A percentile compares a stretch with the other conserved stretches of the same genome.
These are phyloP conservation scores for Dendrobium chrysotoxum DNA, from an alignment of 106 monocot genomes.

Conservation along the genomic window DNA sequence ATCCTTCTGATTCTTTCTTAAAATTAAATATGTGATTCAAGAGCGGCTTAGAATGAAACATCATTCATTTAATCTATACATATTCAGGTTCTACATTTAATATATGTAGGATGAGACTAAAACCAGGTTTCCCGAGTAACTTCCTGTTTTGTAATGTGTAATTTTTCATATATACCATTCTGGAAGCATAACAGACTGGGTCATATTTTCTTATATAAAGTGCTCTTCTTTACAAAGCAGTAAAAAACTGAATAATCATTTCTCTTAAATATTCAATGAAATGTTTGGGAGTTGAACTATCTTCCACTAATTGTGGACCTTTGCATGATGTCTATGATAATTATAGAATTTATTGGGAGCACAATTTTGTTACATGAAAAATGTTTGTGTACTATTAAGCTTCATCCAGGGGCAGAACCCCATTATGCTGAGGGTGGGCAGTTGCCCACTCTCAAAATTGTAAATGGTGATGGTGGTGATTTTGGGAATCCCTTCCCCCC, in stretches of 20 bases:
- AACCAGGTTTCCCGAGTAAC: not conserved
- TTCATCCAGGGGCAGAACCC: too few relatives aligned
- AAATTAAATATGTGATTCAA: not conserved
- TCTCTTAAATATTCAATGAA: not conserved
- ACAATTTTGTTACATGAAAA: too few relatives aligned
- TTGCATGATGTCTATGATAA: not conserved
- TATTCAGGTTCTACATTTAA: not conserved
- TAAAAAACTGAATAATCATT: not conserved
- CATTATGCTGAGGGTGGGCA: too few relatives aligned
- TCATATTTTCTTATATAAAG: not conserved
- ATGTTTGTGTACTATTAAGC: too few relatives aligned
- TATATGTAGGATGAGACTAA: not conserved
- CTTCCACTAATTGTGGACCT: not conserved
- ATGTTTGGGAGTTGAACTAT: not conserved
- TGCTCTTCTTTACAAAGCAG: not conserved
- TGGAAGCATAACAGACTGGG: not conserved
- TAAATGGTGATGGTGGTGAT: too few relatives aligned
- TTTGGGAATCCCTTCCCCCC: too few relatives aligned
- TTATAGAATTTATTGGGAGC: not conserved
- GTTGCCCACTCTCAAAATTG: too few relatives aligned
- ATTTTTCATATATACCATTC: not conserved
- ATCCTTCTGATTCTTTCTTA: constrained; percentile 2
- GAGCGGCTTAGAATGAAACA: not conserved
- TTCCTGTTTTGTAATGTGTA: not conserved
- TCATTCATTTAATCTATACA: not conserved